A percentile compares a stretch with the other conserved stretches of the same genome.
Evolutionary conservation across 1,139 yeast genomes (phyloP).

Genomic region (Pneumocystis jirovecii): DNA sequence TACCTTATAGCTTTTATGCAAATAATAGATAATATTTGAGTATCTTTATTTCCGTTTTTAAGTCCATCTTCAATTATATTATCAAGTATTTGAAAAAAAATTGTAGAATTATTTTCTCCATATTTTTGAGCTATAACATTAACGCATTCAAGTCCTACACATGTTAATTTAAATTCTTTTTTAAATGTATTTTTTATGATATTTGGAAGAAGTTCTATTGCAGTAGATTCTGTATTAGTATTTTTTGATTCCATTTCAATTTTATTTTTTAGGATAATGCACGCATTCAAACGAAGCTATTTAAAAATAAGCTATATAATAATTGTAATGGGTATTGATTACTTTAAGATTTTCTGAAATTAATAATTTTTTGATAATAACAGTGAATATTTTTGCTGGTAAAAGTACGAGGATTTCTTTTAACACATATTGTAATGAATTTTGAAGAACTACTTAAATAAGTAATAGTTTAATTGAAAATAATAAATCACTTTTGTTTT

Average conservation of each 20-base stretch:
- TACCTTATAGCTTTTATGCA: conserved; percentile 46
- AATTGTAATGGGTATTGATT: not conserved
- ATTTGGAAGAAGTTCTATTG: not conserved
- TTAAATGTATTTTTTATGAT: not conserved
- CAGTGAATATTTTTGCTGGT: conserved; percentile 3
- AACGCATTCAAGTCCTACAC: conserved; percentile 41
- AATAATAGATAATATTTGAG: conserved; percentile 61
- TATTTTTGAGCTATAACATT: conserved; percentile 51
- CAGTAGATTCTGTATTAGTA: not conserved
- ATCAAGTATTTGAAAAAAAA: conserved; percentile 35
- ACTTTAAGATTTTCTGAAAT: not conserved
- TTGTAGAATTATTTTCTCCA: conserved; percentile 37
- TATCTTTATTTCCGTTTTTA: conserved; percentile 36
- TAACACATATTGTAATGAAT: conserved; percentile 3
- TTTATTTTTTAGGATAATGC: not conserved
- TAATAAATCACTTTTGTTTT: not conserved
- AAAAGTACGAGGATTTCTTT: conserved; percentile 10
- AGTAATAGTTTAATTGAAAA: not conserved
- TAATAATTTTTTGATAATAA: not conserved
- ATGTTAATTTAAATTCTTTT: not conserved
- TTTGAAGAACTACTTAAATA: not conserved
- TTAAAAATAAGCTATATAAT: not conserved
- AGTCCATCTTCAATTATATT: conserved; percentile 39
- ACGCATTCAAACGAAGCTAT: not conserved
- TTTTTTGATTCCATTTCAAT: not conserved